Evolutionary conservation across 441 rosid species (phyloP).

Genomic region (Biscutella auriculata): DNA sequence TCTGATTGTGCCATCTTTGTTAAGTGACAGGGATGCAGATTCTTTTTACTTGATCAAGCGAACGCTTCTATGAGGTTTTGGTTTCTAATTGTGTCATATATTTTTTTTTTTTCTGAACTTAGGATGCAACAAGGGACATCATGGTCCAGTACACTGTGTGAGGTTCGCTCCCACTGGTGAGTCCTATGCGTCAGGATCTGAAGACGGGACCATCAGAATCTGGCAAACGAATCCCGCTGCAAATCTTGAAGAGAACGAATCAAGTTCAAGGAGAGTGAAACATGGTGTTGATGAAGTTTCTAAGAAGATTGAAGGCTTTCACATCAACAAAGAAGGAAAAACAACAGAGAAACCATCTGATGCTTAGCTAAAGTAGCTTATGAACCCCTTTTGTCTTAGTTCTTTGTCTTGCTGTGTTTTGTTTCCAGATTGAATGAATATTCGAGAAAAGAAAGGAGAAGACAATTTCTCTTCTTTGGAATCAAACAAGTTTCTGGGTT

Average conservation of each 20-base stretch:
- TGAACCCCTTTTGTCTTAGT: too few species aligned
- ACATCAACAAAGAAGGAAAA: conserved; percentile 34
- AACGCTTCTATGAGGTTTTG: too few species aligned
- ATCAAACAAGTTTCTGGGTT: neutral
- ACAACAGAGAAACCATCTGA: conserved; percentile 18
- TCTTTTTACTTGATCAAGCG: too few species aligned
- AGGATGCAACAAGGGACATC: conserved; percentile 99
- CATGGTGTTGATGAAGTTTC: conserved; percentile 51
- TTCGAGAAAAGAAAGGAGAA: too few species aligned
- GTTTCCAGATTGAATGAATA: conserved; percentile 1
- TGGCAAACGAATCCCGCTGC: conserved; percentile 61
- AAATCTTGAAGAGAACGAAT: conserved; percentile 29
- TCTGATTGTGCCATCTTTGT: too few species aligned
- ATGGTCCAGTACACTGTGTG: conserved; percentile 90
- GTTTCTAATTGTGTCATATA: too few species aligned
- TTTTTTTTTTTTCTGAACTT: neutral
- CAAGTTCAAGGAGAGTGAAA: conserved; percentile 45
- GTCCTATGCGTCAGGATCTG: conserved; percentile 92
- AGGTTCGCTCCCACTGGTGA: conserved; percentile 93
- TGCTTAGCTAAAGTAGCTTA: neutral
- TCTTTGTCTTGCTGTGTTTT: conserved; percentile 8
- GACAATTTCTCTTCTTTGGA: too few species aligned
- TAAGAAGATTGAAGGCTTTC: conserved; percentile 55
- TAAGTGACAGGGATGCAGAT: too few species aligned
- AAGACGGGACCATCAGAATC: conserved; percentile 93